phyloP scores from a whole-genome alignment of 129 eudicot genomes.

The Solidago caesia region DNA sequence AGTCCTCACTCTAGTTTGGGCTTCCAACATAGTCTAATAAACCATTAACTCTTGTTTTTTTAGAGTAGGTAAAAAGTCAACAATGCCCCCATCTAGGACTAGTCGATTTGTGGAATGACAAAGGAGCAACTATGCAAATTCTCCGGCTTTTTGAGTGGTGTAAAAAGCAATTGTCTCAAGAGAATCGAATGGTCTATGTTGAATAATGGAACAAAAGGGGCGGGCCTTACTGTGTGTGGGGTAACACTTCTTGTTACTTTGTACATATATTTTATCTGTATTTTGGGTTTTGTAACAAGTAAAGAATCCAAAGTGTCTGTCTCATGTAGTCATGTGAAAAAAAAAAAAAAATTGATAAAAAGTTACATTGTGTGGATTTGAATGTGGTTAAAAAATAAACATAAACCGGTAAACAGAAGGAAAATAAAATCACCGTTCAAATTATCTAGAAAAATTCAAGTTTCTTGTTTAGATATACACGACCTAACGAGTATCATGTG shows the following conservation, averaged over 20 bases:
- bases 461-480: no score
- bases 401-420: background rate
- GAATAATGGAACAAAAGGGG: conserved; percentile 22
- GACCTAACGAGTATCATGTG: no score
- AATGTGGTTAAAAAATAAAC: background rate
- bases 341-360: no score
- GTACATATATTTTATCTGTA: background rate
- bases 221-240: background rate
- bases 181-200: conserved; percentile 1
- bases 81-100: background rate
- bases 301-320: conserved; percentile 32
- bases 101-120: conserved; percentile 19
- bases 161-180: conserved; percentile 10
- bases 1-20: background rate
- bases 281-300: background rate
- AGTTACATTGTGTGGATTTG: no score
- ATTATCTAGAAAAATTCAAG: no score
- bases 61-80: conserved; percentile 1
- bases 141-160: conserved; percentile 16
- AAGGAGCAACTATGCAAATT: conserved; percentile 15
- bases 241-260: conserved; percentile 19
- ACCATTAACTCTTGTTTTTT: background rate
- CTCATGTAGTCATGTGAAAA: background rate
- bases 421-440: no score
- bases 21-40: background rate